Conservation (phyloP, 306 rosid species). For the Morella rubra region DNA sequence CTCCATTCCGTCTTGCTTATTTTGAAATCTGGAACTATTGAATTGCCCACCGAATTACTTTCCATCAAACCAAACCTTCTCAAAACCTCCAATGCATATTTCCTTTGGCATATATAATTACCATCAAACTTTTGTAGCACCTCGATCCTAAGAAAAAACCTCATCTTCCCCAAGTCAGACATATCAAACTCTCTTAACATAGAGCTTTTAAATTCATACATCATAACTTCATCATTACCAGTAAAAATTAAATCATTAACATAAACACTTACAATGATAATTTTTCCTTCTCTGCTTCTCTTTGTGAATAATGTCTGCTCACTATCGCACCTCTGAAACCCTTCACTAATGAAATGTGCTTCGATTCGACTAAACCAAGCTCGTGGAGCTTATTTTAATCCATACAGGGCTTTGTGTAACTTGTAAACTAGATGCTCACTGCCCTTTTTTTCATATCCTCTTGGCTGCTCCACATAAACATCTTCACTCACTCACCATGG, state of each 20-base stretch:
- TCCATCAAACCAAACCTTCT: too few relatives aligned
- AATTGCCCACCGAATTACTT: too few relatives aligned
- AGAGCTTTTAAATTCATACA: constrained; percentile 10
- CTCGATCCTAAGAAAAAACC: neutral
- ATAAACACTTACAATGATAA: constrained; percentile 23
- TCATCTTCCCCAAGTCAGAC: constrained; percentile 7
- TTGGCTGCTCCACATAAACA: constrained; percentile 21
- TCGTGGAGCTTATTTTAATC: constrained; percentile 13
- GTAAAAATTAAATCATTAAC: constrained; percentile 20
- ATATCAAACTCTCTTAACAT: constrained; percentile 15
- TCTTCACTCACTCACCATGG: constrained; percentile 18
- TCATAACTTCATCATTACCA: constrained; percentile 19
- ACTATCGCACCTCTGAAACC: neutral
- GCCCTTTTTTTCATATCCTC: constrained; percentile 7
- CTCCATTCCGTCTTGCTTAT: too few relatives aligned
- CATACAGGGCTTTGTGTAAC: constrained; percentile 4
- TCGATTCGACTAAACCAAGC: constrained; percentile 19
- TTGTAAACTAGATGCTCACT: constrained; percentile 7
- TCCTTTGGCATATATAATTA: too few relatives aligned
- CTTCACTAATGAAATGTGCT: constrained; percentile 5
- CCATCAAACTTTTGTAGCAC: too few relatives aligned
- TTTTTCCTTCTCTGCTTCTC: neutral
- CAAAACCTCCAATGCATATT: too few relatives aligned
- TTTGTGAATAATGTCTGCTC: constrained; percentile 8
- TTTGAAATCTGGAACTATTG: too few relatives aligned